These are phyloP conservation scores for Diplodia seriata DNA, from an alignment of 2,329 filamentous ascomycete species.

Conservation along the genomic window DNA sequence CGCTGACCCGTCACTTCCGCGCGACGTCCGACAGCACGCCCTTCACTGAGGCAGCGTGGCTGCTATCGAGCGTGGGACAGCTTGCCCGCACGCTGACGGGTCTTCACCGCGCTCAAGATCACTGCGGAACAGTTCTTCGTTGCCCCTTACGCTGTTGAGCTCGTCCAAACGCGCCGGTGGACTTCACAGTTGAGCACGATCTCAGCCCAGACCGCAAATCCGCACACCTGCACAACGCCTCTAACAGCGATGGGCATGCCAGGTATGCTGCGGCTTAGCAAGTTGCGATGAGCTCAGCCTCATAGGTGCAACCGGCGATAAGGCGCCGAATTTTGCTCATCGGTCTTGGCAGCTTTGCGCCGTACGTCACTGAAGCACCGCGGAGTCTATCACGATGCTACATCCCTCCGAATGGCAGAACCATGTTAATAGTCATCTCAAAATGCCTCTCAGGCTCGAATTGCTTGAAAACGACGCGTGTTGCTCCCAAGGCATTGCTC, in stretches of 20 bases:
- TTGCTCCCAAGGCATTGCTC: not conserved
- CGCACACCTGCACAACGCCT: not conserved
- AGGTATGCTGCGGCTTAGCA: no score
- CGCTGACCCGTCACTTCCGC: not conserved
- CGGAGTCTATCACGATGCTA: not conserved
- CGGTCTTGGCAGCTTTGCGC: slow-evolving; percentile 7
- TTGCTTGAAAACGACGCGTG: not conserved
- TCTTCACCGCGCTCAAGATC: not conserved
- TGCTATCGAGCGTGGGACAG: not conserved
- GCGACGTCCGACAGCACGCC: not conserved
- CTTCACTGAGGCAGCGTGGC: not conserved
- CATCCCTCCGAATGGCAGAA: not conserved
- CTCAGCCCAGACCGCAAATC: not conserved
- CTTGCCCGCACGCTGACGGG: not conserved
- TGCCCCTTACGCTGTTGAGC: not conserved
- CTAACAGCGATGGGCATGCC: not conserved
- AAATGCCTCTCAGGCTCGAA: not conserved
- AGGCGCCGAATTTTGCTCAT: slow-evolving; percentile 11
- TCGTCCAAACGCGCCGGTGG: not conserved
- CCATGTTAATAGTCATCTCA: not conserved
- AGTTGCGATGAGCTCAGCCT: not conserved
- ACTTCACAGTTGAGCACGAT: not conserved
- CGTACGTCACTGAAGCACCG: slow-evolving; percentile 14
- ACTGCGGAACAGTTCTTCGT: not conserved
- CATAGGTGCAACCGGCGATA: not conserved